phyloP scores from a whole-genome alignment of 1,284 basidiomycete genomes.

The Cutaneotrichosporon cutaneum region DNA sequence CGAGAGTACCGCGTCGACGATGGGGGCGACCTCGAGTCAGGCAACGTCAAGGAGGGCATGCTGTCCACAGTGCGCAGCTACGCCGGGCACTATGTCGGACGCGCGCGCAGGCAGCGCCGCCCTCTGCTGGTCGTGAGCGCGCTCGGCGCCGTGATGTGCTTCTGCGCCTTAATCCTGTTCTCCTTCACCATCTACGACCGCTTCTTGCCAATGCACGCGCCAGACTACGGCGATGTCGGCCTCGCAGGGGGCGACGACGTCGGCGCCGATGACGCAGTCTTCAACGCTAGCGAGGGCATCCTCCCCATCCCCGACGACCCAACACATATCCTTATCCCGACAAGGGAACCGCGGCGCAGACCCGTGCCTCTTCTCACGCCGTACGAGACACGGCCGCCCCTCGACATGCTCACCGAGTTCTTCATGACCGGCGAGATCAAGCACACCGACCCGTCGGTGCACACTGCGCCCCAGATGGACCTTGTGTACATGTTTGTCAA shows the following conservation, averaged over 20 bases:
- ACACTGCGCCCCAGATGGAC: conserved; percentile 27
- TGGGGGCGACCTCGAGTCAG: conserved; percentile 1
- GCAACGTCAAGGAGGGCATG: neutral
- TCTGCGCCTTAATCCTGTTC: conserved; percentile 2
- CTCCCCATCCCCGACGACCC: conserved; percentile 13
- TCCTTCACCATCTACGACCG: conserved; percentile 4
- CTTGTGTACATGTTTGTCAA: conserved; percentile 47
- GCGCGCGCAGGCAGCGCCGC: conserved; percentile 7
- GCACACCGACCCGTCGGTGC: neutral
- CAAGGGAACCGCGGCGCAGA: neutral
- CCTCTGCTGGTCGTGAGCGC: conserved; percentile 5
- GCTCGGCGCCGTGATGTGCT: conserved; percentile 1
- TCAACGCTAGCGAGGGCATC: neutral
- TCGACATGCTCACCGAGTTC: conserved; percentile 23
- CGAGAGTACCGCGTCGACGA: neutral
- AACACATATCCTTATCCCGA: conserved; percentile 27
- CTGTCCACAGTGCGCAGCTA: neutral
- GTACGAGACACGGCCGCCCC: conserved; percentile 19
- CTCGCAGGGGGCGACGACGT: neutral
- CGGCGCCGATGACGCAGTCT: neutral
- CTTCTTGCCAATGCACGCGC: neutral
- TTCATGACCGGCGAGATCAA: conserved; percentile 25
- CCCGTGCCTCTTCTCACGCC: conserved; percentile 21
- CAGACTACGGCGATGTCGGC: neutral
- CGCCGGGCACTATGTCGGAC: conserved; percentile 1